Evolutionary conservation across 768 basidiomycete species (phyloP).

Genomic region (Lactarius trivialis): DNA sequence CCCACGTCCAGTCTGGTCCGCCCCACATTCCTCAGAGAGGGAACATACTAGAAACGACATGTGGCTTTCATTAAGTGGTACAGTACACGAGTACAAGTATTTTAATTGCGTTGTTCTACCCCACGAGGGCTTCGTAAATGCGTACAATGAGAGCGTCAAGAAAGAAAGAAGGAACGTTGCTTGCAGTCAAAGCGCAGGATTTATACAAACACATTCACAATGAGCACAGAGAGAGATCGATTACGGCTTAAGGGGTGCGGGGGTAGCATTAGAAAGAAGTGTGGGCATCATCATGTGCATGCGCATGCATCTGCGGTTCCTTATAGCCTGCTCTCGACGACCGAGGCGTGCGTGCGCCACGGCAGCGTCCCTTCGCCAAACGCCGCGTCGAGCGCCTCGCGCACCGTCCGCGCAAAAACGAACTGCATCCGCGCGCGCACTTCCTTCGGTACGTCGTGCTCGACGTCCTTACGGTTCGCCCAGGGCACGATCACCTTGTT

Average conservation of each 20-base stretch:
- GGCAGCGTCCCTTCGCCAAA: conserved; percentile 65
- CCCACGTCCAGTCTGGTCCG: too few relatives aligned
- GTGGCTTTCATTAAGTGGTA: neutral
- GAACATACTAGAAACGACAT: neutral
- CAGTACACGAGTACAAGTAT: neutral
- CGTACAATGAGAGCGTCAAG: neutral
- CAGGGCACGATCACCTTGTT: conserved; percentile 79
- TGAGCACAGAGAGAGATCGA: neutral
- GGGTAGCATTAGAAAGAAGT: too few relatives aligned
- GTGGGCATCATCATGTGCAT: too few relatives aligned
- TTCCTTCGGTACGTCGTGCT: conserved; percentile 73
- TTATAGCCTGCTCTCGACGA: conserved; percentile 50
- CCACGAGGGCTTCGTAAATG: neutral
- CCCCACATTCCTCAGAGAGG: too few relatives aligned
- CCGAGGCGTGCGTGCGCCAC: conserved; percentile 47
- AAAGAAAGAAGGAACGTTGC: neutral
- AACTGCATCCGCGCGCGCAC: conserved; percentile 73
- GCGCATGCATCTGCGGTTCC: too few relatives aligned
- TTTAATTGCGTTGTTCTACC: neutral
- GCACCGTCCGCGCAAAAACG: conserved; percentile 70
- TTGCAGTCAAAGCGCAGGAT: neutral
- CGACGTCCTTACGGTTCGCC: conserved; percentile 82
- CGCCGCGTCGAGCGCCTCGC: conserved; percentile 76
- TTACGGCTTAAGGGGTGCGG: too few relatives aligned
- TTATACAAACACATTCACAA: neutral